These are phyloP conservation scores for Aspergillus brasiliensis DNA, from an alignment of 2,329 filamentous ascomycete genomes.

Conservation along the genomic window DNA sequence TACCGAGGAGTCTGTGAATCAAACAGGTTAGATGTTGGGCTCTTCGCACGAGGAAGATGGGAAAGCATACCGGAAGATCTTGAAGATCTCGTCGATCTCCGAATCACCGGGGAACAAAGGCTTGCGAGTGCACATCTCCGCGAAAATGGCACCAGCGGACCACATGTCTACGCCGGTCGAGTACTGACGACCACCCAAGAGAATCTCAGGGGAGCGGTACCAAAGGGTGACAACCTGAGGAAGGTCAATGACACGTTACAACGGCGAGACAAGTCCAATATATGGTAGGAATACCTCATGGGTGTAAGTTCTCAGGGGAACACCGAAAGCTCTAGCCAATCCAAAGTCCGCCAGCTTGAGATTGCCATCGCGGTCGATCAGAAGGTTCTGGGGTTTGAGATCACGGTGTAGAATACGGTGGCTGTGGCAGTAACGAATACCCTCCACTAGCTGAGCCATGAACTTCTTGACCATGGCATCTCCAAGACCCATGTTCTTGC, in stretches of 20 bases:
- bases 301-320: slow-evolving; percentile 87
- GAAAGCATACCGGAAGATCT: slow-evolving; percentile 75
- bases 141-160: slow-evolving; percentile 92
- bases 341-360: slow-evolving; percentile 90
- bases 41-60: not conserved
- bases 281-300: slow-evolving; percentile 64
- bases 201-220: slow-evolving; percentile 89
- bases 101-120: slow-evolving; percentile 90
- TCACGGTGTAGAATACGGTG: slow-evolving; percentile 86
- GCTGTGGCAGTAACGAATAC: slow-evolving; percentile 84
- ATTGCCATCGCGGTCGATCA: slow-evolving; percentile 84
- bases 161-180: slow-evolving; percentile 96
- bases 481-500: slow-evolving; percentile 70
- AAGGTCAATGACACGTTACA: slow-evolving; percentile 13
- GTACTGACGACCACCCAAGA: slow-evolving; percentile 87
- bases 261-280: not conserved
- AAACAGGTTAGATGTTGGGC: slow-evolving; percentile 20
- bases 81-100: slow-evolving; percentile 93
- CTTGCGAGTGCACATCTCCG: slow-evolving; percentile 94
- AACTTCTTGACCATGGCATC: slow-evolving; percentile 88
- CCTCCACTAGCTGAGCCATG: slow-evolving; percentile 83
- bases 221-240: slow-evolving; percentile 80
- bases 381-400: slow-evolving; percentile 85
- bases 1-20: slow-evolving; percentile 69
- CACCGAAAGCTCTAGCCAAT: slow-evolving; percentile 85